These are phyloP conservation scores for Chaetomium olivaceum DNA, from an alignment of 2,329 filamentous ascomycete genomes.

Conservation along the genomic window DNA sequence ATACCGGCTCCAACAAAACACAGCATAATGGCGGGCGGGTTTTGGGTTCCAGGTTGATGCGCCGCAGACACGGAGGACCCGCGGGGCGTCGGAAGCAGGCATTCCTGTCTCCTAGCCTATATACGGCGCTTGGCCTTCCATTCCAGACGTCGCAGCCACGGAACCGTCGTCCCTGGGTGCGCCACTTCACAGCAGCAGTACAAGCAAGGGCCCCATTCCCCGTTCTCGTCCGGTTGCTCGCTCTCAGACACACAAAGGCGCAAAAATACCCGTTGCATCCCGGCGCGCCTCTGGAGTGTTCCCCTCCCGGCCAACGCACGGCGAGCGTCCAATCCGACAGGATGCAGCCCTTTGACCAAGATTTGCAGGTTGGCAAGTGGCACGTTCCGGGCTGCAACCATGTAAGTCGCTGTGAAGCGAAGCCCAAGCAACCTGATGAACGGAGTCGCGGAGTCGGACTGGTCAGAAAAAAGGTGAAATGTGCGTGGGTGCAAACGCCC, in stretches of 20 bases:
- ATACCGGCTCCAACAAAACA: constrained; percentile 8
- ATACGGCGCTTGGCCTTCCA: constrained; percentile 23
- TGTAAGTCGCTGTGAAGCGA: not conserved
- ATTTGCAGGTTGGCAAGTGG: constrained; percentile 10
- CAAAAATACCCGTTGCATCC: constrained; percentile 9
- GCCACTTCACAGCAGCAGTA: constrained; percentile 13
- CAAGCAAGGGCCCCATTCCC: not conserved
- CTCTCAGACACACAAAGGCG: constrained; percentile 11
- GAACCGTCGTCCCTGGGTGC: constrained; percentile 18
- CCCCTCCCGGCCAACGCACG: not conserved
- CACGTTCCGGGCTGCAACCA: constrained; percentile 5
- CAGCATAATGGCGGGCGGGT: constrained; percentile 16
- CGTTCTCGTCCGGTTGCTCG: constrained; percentile 7
- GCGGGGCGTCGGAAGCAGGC: constrained; percentile 23
- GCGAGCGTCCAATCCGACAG: constrained; percentile 20
- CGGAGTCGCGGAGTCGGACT: not conserved
- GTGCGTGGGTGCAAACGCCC: constrained; percentile 1
- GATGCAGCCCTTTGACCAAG: constrained; percentile 17
- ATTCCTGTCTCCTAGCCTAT: constrained; percentile 29
- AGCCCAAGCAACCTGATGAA: constrained; percentile 8
- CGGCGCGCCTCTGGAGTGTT: constrained; percentile 5
- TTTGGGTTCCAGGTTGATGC: constrained; percentile 5
- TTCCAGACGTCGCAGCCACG: constrained; percentile 26
- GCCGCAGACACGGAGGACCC: constrained; percentile 16
- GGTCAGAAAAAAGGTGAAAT: not conserved